These are phyloP conservation scores for Cladorrhinum samala DNA, from an alignment of 495 filamentous ascomycete genomes.

Conservation along the genomic window DNA sequence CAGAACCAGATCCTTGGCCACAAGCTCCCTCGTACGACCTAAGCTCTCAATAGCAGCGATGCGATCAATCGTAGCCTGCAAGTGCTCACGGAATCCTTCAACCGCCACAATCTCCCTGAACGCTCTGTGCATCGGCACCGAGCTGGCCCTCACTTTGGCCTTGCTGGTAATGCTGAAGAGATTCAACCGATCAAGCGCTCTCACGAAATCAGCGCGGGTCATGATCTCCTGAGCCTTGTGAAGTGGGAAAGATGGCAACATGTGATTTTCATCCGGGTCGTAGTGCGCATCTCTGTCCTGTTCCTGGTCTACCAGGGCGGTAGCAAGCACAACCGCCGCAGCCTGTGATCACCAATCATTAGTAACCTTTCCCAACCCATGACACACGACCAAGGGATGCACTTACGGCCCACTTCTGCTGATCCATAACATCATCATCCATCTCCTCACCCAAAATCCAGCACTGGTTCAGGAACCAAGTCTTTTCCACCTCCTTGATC, in stretches of 20 bases:
- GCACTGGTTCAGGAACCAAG: constrained; percentile 92
- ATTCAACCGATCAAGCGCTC: constrained; percentile 85
- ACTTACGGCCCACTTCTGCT: constrained; percentile 87
- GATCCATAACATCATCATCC: constrained; percentile 99
- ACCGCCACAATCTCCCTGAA: constrained; percentile 72
- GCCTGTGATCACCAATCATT: constrained; percentile 51
- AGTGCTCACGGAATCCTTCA: constrained; percentile 70
- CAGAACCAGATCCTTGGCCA: constrained; percentile 71
- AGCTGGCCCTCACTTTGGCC: constrained; percentile 86
- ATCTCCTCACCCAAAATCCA: constrained; percentile 88
- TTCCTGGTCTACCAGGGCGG: constrained; percentile 77
- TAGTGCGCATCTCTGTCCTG: constrained; percentile 58
- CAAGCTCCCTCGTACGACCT: constrained; percentile 83
- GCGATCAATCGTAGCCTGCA: constrained; percentile 74
- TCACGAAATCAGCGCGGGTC: constrained; percentile 93
- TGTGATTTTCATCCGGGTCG: constrained; percentile 60
- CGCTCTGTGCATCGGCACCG: constrained; percentile 91
- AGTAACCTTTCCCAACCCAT: too few species aligned
- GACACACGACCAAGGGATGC: too few species aligned
- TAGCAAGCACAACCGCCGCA: constrained; percentile 89
- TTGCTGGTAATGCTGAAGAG: constrained; percentile 89
- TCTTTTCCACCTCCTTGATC: constrained; percentile 78
- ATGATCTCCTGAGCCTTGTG: constrained; percentile 83
- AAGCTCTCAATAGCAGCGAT: constrained; percentile 89
- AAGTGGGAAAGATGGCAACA: constrained; percentile 74